These are phyloP conservation scores for Aspergillus fumigatus DNA, from an alignment of 2,329 filamentous ascomycete genomes.

Conservation along the genomic window DNA sequence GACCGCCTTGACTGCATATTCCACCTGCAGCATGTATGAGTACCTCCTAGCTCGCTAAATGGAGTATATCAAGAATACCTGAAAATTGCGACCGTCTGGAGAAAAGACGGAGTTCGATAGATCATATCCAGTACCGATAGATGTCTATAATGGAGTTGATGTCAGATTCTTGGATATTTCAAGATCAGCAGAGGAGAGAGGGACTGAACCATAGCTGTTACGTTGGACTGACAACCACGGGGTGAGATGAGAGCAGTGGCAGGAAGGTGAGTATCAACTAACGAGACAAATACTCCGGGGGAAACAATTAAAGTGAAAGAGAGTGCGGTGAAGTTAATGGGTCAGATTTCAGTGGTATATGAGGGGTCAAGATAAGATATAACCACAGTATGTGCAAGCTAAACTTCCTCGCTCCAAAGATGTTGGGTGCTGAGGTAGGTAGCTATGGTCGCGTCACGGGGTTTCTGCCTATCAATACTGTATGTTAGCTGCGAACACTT, in stretches of 20 bases:
- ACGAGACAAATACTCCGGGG: neutral
- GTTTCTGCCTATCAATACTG: conserved; percentile 20
- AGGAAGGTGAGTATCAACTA: conserved; percentile 5
- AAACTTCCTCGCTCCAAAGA: neutral
- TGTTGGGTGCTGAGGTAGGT: neutral
- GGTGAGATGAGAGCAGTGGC: conserved; percentile 1
- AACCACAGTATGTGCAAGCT: neutral
- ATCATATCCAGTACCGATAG: conserved; percentile 99
- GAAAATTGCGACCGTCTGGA: conserved; percentile 97
- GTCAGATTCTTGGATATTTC: conserved; percentile 14
- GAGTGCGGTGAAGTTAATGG: neutral
- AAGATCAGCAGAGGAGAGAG: neutral
- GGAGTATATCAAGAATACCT: conserved; percentile 51
- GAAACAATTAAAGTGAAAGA: neutral
- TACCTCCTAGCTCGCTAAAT: neutral
- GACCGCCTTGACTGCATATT: conserved; percentile 98
- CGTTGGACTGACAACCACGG: conserved; percentile 2
- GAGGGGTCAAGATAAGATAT: neutral
- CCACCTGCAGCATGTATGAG: conserved; percentile 51
- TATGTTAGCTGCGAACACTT: neutral
- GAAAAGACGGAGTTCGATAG: conserved; percentile 99
- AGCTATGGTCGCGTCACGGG: conserved; percentile 21
- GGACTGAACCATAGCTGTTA: conserved; percentile 17
- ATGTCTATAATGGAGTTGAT: conserved; percentile 61
- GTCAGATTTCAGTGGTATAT: neutral